phyloP scores from a whole-genome alignment of 768 basidiomycete species.

The Lentinula guzmanii region DNA sequence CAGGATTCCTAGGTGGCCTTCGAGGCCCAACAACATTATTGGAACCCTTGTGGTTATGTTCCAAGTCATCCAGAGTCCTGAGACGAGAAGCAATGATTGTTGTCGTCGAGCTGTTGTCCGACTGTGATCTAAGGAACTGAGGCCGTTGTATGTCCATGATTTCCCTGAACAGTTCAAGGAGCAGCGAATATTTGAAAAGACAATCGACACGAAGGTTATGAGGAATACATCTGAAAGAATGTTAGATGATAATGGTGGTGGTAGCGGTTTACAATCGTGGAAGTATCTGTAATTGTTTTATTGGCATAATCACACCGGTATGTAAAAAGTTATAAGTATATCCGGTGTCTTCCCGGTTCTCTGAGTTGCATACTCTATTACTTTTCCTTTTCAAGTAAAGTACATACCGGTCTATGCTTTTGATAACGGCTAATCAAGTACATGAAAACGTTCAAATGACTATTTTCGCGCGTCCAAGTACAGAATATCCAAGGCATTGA shows the following conservation, averaged over 20 bases:
- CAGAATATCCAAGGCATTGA: background rate
- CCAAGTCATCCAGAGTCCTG: background rate
- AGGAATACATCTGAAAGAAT: background rate
- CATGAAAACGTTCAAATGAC: background rate
- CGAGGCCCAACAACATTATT: background rate
- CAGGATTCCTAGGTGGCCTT: constrained; percentile 8
- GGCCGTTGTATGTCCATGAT: background rate
- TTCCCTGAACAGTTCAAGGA: background rate
- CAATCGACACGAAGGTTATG: background rate
- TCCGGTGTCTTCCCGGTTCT: background rate
- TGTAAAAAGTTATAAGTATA: background rate
- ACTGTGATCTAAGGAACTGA: constrained; percentile 4
- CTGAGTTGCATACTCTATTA: background rate
- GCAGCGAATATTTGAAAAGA: background rate
- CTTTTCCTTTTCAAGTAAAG: background rate
- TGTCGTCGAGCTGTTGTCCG: background rate
- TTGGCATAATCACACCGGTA: background rate
- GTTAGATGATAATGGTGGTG: background rate
- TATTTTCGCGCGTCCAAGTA: background rate
- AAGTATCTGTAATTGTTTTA: background rate
- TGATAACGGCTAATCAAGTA: background rate
- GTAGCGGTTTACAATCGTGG: background rate
- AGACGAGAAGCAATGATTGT: background rate
- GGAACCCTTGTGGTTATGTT: background rate
- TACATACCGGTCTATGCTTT: background rate